Evolutionary conservation across 768 basidiomycete genomes (phyloP).

Genomic region (Trametes punicea): DNA sequence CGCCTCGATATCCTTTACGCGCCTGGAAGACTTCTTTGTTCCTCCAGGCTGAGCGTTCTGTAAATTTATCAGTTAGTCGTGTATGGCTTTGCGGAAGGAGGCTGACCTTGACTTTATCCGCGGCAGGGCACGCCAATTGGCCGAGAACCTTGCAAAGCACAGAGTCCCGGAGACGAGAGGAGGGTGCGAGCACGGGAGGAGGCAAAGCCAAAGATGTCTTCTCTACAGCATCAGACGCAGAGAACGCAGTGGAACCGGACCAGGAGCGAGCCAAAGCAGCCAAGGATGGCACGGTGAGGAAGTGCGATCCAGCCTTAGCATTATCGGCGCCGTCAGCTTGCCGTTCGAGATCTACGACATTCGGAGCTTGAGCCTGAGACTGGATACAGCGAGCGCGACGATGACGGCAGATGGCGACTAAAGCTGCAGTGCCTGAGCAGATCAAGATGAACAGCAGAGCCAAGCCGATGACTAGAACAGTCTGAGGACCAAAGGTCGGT

Average conservation of each 20-base stretch:
- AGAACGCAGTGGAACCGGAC: neutral
- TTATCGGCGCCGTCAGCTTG: neutral
- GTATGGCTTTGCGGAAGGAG: neutral
- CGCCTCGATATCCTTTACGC: neutral
- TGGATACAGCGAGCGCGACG: neutral
- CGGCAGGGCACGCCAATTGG: neutral
- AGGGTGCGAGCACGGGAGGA: slow-evolving; percentile 1
- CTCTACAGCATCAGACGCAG: neutral
- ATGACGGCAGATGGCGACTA: neutral
- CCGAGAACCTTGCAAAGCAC: slow-evolving; percentile 11
- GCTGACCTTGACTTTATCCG: slow-evolving; percentile 7
- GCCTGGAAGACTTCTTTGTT: neutral
- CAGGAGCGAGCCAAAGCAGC: slow-evolving; percentile 2
- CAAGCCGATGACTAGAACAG: slow-evolving; percentile 1
- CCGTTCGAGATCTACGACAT: neutral
- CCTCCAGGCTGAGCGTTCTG: neutral
- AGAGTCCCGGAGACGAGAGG: slow-evolving; percentile 14
- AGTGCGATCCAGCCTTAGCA: neutral
- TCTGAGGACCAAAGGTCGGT: neutral
- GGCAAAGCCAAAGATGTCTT: neutral
- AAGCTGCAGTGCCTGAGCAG: neutral
- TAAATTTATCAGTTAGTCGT: neutral
- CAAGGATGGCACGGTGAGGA: neutral
- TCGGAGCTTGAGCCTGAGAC: neutral
- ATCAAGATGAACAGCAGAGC: slow-evolving; percentile 1